phyloP scores from a whole-genome alignment of 352 stramenopile genomes.

The Phytophthora quininea region DNA sequence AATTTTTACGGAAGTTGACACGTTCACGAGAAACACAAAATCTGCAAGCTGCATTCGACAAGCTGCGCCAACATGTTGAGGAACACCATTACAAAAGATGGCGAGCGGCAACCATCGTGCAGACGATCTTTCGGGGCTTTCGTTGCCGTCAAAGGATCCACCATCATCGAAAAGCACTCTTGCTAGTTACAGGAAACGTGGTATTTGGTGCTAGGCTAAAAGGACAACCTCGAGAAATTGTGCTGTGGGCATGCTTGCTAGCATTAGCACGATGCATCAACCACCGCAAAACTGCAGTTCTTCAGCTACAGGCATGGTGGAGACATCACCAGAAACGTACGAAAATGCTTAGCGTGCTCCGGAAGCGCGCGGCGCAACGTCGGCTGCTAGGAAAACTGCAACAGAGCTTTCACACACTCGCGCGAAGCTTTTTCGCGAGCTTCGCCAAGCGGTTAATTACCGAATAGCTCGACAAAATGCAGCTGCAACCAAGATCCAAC shows the following conservation, averaged over 20 bases:
- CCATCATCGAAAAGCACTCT: conserved; percentile 42
- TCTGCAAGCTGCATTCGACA: conserved; percentile 38
- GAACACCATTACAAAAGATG: conserved; percentile 19
- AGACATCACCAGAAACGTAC: conserved; percentile 23
- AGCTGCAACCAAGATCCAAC: conserved; percentile 59
- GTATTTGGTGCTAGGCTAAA: conserved; percentile 33
- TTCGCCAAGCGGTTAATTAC: conserved; percentile 37
- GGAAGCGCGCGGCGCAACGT: conserved; percentile 43
- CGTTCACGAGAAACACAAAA: conserved; percentile 41
- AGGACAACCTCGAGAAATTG: conserved; percentile 39
- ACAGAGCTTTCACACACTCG: conserved; percentile 47
- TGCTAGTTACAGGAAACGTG: conserved; percentile 32
- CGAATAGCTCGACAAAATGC: conserved; percentile 41
- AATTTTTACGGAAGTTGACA: conserved; percentile 38
- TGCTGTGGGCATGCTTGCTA: conserved; percentile 64
- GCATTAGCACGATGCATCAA: conserved; percentile 42
- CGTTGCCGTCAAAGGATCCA: conserved; percentile 41
- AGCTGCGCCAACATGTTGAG: conserved; percentile 39
- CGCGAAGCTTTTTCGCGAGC: conserved; percentile 53
- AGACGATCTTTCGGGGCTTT: conserved; percentile 57
- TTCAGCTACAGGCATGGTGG: conserved; percentile 53
- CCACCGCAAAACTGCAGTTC: conserved; percentile 19
- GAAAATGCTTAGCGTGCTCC: conserved; percentile 31
- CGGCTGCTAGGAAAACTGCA: conserved; percentile 48
- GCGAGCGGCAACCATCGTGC: conserved; percentile 31